Base-by-base conservation (phyloP, 2,329 filamentous ascomycete genomes). In the Tolypocladium inflatum region DNA sequence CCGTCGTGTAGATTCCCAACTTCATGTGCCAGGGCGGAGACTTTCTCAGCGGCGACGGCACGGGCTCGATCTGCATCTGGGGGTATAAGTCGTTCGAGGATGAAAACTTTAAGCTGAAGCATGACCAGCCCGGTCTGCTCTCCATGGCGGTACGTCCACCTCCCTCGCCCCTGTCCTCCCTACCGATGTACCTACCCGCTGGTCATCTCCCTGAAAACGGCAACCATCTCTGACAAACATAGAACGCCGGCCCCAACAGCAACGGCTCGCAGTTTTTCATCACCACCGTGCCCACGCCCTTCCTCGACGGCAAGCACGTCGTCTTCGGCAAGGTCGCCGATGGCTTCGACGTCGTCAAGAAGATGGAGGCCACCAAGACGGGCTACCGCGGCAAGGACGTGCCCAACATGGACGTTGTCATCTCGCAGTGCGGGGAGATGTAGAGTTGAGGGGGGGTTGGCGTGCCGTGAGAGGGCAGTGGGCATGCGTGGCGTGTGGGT, bases 1-100 rank as follows among this genome's bases (percentile, higher is more conserved):
- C n/a, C n/a, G 19, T 4, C 19, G 2, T 26, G 19, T 19, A 95
- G 90, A 96, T 97, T 72, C 90, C 89, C 75, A 89, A 90, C 67
- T 97, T 97, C 77, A 97, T 97, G 93, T 89, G 94, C 68, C 94
- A 99, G 73, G 93, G 93, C 52, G 94, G 94, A 57, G 94, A 99
- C 73, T 97, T 97, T 72, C 78, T 96, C 61, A 91, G 96, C 67
- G 90, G 91, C 56, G 90, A 97, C 72, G 94, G 94, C 55, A 95
- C 90, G 1, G 94, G 94, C 10, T 91, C 87, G 53, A 88, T 87
- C 13, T 89, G 84, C 65, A 96, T 97, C 71, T 97, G 95, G 77
- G 91, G 91, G 58, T 87, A 84, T 55, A 86, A 88, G 65, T 82
- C 85, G 52, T 97, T 97, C 69, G 84, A 86, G 5, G 94, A 99